Evolutionary conservation across 1,284 basidiomycete genomes (phyloP), one percentile per base, ranked within the genome.

Genomic region (Anthracocystis walkeri): DNA sequence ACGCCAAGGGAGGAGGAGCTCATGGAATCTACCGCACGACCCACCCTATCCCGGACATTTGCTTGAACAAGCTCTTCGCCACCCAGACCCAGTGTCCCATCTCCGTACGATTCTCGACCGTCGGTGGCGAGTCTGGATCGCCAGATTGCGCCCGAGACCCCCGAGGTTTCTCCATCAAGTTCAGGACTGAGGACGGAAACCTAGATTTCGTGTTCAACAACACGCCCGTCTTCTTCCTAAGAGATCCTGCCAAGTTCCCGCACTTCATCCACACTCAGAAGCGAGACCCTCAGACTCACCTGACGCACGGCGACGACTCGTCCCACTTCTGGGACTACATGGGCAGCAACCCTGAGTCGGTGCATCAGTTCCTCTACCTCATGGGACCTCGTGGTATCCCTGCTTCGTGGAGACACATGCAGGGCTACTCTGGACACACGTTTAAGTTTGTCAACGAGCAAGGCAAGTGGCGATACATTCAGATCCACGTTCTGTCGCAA

Each of bases 251-350:
- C 61, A 80, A 78, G 65, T 82, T 82, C 58, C 65, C 65, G 23
- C 62, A 68, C 65, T 78, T 79, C 35, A 82, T 82, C 52, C 80
- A 82, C 75, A 77, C 77, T 1, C 78, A 79, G 56, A 80, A 80
- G 75, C 62, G 60, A 11, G 44, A 79, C 50, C 77, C 79, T 5
- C 61, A 75, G 63, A 77, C 62, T 4, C 59, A 79, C 42, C 52
- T 71, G 25, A 76, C 74, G 12, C 66, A 76, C 60, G n/a, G 14
- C 12, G 66, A 79, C 42, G 58, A 79, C 62, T 63, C 66, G 40
- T 64, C 59, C 35, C 52, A 58, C 42, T 76, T 73, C 58, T 79
- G 77, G 77, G 77, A 77, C 52, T 79, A 77, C 56, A 64, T 78
- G 66, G 59, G 59, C 20, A 55, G 57, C 50, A 75, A 76, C 50